These are phyloP conservation scores for Raphanus hybrid DNA, from an alignment of 441 rosid genomes.

Conservation along the genomic window DNA sequence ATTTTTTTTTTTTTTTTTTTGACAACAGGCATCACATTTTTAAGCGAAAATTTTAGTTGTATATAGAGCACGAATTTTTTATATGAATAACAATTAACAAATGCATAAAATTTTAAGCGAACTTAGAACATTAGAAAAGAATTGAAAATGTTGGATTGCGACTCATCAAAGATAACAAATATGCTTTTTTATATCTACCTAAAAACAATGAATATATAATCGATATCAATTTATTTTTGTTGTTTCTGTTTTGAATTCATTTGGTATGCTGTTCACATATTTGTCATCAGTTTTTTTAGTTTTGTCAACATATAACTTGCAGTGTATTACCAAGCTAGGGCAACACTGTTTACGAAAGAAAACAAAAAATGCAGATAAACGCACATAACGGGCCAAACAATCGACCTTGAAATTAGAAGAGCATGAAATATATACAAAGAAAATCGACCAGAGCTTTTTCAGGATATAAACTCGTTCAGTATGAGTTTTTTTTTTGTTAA, in stretches of 20 bases:
- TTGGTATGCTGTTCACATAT: not conserved
- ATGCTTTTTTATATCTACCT: not conserved
- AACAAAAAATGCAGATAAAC: not conserved
- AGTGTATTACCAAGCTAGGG: not conserved
- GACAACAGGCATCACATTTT: too few species aligned
- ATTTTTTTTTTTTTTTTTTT: too few species aligned
- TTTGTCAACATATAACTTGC: not conserved
- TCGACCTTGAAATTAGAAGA: not conserved
- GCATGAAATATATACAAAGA: not conserved
- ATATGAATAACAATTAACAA: too few species aligned
- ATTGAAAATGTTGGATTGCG: too few species aligned
- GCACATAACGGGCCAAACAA: not conserved
- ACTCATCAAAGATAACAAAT: not conserved
- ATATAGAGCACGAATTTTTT: too few species aligned
- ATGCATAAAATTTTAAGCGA: too few species aligned
- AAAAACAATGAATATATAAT: not conserved
- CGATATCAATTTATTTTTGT: slow-evolving; percentile 5
- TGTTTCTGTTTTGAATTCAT: not conserved
- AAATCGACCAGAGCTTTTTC: not conserved
- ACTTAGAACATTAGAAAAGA: too few species aligned
- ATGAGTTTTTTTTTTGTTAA: not conserved
- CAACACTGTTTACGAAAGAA: not conserved
- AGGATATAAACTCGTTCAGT: not conserved
- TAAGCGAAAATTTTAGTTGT: too few species aligned
- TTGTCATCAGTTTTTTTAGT: not conserved